Evolutionary conservation across 352 stramenopile species (phyloP).

Genomic region (Phytophthora megakarya): DNA sequence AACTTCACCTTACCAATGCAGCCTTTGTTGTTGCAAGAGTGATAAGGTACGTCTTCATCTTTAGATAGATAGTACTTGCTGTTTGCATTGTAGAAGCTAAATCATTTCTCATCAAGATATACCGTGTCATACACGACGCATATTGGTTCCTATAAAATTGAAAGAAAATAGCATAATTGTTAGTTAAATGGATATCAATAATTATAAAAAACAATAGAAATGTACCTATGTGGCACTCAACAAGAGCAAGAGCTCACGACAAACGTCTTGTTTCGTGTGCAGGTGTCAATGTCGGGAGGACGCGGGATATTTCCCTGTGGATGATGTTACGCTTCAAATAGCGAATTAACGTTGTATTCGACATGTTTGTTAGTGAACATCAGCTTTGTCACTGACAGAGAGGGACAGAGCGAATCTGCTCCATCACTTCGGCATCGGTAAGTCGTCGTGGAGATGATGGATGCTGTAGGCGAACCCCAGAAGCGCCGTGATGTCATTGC

Average conservation of each 20-base stretch:
- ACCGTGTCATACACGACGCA: conserved; percentile 19
- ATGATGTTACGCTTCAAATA: background rate
- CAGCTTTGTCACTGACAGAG: too few species aligned
- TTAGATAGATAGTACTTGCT: conserved; percentile 6
- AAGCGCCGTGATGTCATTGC: too few species aligned
- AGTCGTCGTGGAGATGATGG: background rate
- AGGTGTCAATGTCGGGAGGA: too few species aligned
- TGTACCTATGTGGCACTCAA: background rate
- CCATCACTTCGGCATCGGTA: background rate
- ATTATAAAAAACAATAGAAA: background rate
- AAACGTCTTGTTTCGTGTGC: background rate
- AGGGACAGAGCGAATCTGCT: too few species aligned
- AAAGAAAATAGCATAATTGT: conserved; percentile 5
- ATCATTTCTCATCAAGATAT: conserved; percentile 29
- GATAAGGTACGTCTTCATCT: conserved; percentile 3
- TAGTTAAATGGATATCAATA: background rate
- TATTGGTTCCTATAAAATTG: background rate
- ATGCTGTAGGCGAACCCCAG: too few species aligned
- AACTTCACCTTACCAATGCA: conserved; percentile 26
- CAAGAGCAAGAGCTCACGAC: too few species aligned
- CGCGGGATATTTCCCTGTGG: background rate
- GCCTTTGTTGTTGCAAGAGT: conserved; percentile 4
- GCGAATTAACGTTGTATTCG: too few species aligned
- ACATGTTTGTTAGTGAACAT: too few species aligned
- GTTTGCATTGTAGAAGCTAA: conserved; percentile 18